Conservation (phyloP, 176 grass and related monocot species). For the Coix lacrymajobi region DNA sequence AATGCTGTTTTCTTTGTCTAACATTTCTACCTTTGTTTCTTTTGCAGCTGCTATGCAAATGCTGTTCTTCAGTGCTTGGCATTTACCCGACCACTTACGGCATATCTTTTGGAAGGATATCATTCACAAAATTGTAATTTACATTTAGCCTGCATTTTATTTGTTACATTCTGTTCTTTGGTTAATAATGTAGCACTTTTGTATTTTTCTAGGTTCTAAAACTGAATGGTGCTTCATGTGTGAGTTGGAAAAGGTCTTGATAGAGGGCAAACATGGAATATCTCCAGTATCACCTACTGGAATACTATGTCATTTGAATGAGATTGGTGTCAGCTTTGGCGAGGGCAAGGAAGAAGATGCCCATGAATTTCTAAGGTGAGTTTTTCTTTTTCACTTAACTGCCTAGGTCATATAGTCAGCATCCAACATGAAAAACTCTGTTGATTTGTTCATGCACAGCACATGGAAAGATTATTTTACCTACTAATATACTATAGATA, state of each 20-base stretch:
- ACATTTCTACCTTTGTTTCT: constrained; percentile 31
- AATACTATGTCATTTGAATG: constrained; percentile 62
- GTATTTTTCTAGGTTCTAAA: constrained; percentile 53
- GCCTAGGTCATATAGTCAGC: neutral
- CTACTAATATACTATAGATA: neutral
- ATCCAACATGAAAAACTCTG: neutral
- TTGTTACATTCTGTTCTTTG: neutral
- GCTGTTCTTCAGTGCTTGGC: constrained; percentile 83
- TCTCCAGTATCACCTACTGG: constrained; percentile 59
- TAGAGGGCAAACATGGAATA: constrained; percentile 49
- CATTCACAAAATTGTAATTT: constrained; percentile 80
- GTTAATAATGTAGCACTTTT: constrained; percentile 7
- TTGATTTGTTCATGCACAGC: neutral
- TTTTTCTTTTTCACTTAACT: constrained; percentile 11
- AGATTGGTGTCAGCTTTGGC: constrained; percentile 59
- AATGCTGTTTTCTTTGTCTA: constrained; percentile 19
- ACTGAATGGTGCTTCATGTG: constrained; percentile 86
- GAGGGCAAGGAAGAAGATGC: constrained; percentile 65
- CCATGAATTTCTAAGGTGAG: constrained; percentile 92
- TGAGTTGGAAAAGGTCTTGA: constrained; percentile 72
- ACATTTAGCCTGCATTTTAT: constrained; percentile 7
- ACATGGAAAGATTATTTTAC: neutral
- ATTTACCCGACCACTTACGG: constrained; percentile 85
- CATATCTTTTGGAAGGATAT: constrained; percentile 70
- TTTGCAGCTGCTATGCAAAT: constrained; percentile 92